phyloP scores from a whole-genome alignment of 441 rosid genomes.

The Rhodomyrtus psidioides region DNA sequence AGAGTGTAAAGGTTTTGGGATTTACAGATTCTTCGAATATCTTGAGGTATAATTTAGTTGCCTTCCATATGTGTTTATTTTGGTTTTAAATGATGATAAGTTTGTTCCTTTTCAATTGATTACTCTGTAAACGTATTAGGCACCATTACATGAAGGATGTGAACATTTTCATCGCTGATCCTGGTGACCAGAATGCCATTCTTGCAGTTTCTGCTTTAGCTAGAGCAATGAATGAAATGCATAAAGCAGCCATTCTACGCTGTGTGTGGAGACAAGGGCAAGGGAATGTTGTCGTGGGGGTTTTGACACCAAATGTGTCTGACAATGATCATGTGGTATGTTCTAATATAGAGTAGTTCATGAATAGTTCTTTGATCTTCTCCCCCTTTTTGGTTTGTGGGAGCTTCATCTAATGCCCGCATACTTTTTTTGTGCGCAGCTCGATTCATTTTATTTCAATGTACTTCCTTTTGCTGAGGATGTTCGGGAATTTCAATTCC shows the following conservation, averaged over 20 bases:
- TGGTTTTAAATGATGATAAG: neutral
- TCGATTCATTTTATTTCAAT: conserved; percentile 88
- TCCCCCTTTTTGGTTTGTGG: neutral
- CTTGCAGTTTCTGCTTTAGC: conserved; percentile 81
- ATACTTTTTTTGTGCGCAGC: conserved; percentile 34
- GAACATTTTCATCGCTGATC: conserved; percentile 71
- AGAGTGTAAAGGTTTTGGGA: conserved; percentile 85
- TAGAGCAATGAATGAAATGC: conserved; percentile 83
- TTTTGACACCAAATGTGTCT: conserved; percentile 72
- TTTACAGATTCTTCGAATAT: conserved; percentile 72
- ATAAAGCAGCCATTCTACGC: conserved; percentile 74
- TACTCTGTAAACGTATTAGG: conserved; percentile 31
- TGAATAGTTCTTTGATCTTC: neutral
- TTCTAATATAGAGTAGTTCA: neutral
- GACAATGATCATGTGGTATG: conserved; percentile 58
- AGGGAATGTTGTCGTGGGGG: conserved; percentile 66
- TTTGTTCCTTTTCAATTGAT: conserved; percentile 5
- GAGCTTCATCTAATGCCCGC: conserved; percentile 3
- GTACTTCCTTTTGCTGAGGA: conserved; percentile 89
- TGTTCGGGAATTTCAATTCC: conserved; percentile 85
- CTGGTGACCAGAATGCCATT: conserved; percentile 52
- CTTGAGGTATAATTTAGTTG: conserved; percentile 35
- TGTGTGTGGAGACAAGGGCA: conserved; percentile 97
- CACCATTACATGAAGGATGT: conserved; percentile 95
- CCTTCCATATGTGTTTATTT: conserved; percentile 1